Base-by-base conservation (phyloP, 2,329 filamentous ascomycete genomes). In the Chaetomium sp. region DNA sequence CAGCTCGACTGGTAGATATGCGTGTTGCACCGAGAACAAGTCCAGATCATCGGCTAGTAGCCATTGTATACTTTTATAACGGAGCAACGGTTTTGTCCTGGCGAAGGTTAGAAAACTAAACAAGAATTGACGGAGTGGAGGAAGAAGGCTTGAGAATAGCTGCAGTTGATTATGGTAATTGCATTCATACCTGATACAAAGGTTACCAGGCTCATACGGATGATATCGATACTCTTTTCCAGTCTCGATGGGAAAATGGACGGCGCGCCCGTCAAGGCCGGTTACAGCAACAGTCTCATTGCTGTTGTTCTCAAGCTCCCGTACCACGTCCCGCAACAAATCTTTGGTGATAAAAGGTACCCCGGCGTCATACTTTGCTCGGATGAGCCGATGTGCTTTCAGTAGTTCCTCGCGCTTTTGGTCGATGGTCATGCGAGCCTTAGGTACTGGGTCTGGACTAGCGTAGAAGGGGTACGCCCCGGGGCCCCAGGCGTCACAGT, bases 291-390 rank as follows among this genome's bases (percentile, higher is more conserved):
- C 31, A 4, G 13, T 25, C 12, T 49, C 21, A 4, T 7, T 19
- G 31, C 29, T 45, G 6, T 56, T 19, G 25, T 33, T 33, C n/a
- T 63, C 50, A 29, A 60, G 4, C 25, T 66, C 60, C 42, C 50
- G 38, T 27, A 51, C 50, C 38, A 66, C 47, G 12, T 66, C 59
- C 21, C 56, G 54, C 49, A 66, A 29, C 27, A 38, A 21, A 29
- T 42, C 42, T 25, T 66, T 63, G 56, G 55, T 63, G 10, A 60
- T 60, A 42, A 66, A 60, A 10, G 60, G 60, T 1, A 49, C 42
- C 9, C 57, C 60, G 3, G 59, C 25, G 19, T 63, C 57, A 33
- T 63, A 66, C 50, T 55, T 54, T 25, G 50, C 35, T 27, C 7
- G 35, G 35, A 55, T 54, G 2, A 55, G 25, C 12, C 31, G 49